Evolutionary conservation across 1,139 yeast genomes (phyloP).

Genomic region (Sugiyamaella sp.): DNA sequence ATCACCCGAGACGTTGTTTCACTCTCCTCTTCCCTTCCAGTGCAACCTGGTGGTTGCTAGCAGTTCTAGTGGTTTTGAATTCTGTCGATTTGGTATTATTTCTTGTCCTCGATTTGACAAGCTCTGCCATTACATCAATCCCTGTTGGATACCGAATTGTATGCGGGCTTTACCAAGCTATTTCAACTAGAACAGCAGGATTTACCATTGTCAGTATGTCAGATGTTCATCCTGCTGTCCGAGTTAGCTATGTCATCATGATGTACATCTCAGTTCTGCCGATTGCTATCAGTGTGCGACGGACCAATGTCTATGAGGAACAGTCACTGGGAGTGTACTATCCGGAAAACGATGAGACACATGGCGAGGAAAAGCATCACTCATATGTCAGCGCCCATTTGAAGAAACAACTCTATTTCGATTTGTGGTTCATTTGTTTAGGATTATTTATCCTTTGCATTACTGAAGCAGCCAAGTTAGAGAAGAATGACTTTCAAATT

Average conservation of each 20-base stretch:
- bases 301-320: conserved; percentile 97
- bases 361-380: conserved; percentile 36
- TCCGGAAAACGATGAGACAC: conserved; percentile 45
- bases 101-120: conserved; percentile 71
- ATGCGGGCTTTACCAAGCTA: conserved; percentile 87
- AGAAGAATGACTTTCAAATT: conserved; percentile 58
- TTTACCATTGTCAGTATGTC: conserved; percentile 72
- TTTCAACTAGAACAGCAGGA: conserved; percentile 94
- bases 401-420: conserved; percentile 89
- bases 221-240: conserved; percentile 82
- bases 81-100: conserved; percentile 78
- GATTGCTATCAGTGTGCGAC: conserved; percentile 89
- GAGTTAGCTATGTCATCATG: conserved; percentile 92
- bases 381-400: conserved; percentile 85
- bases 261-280: conserved; percentile 98
- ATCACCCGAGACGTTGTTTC: conserved; percentile 97
- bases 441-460: conserved; percentile 86
- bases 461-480: conserved; percentile 71
- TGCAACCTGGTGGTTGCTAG: conserved; percentile 94
- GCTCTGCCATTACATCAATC: conserved; percentile 48
- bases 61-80: conserved; percentile 71
- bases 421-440: conserved; percentile 88
- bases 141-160: conserved; percentile 70
- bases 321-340: conserved; percentile 87
- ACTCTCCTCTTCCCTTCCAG: conserved; percentile 87